Evolutionary conservation across 768 basidiomycete species (phyloP).

Genomic region (Ephemerocybe angulata): DNA sequence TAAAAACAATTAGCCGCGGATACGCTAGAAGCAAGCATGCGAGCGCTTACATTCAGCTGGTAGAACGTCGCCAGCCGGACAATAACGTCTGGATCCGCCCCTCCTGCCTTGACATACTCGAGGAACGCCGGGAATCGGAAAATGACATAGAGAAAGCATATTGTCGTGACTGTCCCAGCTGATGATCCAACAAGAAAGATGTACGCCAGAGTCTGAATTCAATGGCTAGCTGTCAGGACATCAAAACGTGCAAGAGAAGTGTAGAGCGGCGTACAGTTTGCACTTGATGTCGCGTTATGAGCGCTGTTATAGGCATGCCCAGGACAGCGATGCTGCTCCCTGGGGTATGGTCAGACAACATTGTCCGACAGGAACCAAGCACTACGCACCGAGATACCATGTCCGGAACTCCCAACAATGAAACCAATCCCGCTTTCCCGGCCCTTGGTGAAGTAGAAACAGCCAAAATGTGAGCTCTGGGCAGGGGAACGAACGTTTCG

Average conservation of each 20-base stretch:
- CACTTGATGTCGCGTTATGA: conserved; percentile 55
- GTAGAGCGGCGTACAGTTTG: conserved; percentile 43
- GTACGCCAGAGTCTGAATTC: conserved; percentile 70
- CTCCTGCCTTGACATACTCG: conserved; percentile 63
- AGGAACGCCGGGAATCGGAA: conserved; percentile 70
- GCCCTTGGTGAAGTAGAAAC: conserved; percentile 76
- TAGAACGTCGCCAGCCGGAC: conserved; percentile 72
- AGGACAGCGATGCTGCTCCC: conserved; percentile 63
- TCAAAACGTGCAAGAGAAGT: conserved; percentile 1
- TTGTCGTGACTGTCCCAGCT: conserved; percentile 62
- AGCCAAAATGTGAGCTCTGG: conserved; percentile 80
- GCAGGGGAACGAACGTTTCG: neutral
- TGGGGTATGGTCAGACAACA: conserved; percentile 20
- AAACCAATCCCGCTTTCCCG: conserved; percentile 71
- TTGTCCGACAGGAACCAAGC: neutral
- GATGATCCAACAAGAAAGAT: conserved; percentile 72
- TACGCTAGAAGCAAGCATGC: neutral
- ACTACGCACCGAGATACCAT: conserved; percentile 62
- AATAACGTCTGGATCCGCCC: conserved; percentile 72
- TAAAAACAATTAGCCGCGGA: conserved; percentile 23
- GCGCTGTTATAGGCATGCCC: conserved; percentile 68
- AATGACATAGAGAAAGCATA: conserved; percentile 71
- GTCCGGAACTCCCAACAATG: conserved; percentile 71
- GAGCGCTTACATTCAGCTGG: conserved; percentile 64
- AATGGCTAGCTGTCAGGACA: conserved; percentile 1